These are phyloP conservation scores for Psilocybe sp. DNA, from an alignment of 768 basidiomycete genomes.

Conservation along the genomic window DNA sequence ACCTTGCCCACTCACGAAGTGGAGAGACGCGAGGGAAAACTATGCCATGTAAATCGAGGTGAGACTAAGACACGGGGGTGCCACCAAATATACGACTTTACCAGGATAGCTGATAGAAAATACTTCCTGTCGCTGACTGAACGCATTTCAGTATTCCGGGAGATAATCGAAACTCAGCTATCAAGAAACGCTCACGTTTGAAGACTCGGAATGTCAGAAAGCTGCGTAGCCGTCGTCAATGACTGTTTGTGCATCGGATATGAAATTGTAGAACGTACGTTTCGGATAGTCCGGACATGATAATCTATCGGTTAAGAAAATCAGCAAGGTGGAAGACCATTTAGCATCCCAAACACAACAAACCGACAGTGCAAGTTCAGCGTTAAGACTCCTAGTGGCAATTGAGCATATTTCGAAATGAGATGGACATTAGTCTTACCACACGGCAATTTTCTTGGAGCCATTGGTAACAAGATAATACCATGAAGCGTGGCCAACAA, in stretches of 20 bases:
- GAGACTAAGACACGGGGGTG: background rate
- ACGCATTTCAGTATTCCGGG: background rate
- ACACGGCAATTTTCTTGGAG: constrained; percentile 17
- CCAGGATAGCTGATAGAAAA: constrained; percentile 19
- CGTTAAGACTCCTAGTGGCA: constrained; percentile 29
- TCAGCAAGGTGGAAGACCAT: background rate
- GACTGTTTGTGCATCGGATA: background rate
- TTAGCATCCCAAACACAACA: background rate
- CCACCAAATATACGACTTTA: constrained; percentile 2
- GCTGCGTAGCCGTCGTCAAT: constrained; percentile 10
- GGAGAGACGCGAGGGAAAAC: constrained; percentile 23
- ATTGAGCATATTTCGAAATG: background rate
- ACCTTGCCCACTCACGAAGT: constrained; percentile 33
- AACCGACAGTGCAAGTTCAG: constrained; percentile 29
- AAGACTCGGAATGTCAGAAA: constrained; percentile 30
- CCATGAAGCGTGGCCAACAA: constrained; percentile 30
- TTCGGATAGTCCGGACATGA: constrained; percentile 31
- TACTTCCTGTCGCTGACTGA: constrained; percentile 21
- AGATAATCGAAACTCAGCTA: background rate
- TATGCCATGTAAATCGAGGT: constrained; percentile 3
- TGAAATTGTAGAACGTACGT: constrained; percentile 16
- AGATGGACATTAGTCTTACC: constrained; percentile 16
- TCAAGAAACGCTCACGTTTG: constrained; percentile 17
- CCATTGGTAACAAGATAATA: constrained; percentile 29
- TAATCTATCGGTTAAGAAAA: constrained; percentile 21